These are phyloP conservation scores for Candida cerambycidarum DNA, from an alignment of 805 yeast genomes.

Conservation along the genomic window DNA sequence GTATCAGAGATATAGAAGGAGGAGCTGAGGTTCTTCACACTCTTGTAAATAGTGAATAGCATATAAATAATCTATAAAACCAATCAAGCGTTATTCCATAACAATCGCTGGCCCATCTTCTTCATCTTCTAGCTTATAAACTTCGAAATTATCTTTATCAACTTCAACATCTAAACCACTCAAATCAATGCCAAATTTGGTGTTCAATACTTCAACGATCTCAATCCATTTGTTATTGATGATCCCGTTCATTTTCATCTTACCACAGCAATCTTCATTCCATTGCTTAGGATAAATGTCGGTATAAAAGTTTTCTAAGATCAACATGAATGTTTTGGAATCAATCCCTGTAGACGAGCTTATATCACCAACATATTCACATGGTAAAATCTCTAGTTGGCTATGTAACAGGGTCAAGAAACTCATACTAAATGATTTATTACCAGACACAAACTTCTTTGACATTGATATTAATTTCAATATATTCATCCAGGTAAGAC, in stretches of 20 bases:
- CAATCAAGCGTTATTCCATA: not conserved
- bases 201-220: slow-evolving; percentile 9
- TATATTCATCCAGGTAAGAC: slow-evolving; percentile 62
- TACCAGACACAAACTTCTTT: slow-evolving; percentile 19
- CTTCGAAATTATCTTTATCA: slow-evolving; percentile 25
- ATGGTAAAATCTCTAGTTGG: slow-evolving; percentile 44
- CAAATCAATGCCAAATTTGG: slow-evolving; percentile 16
- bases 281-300: slow-evolving; percentile 15
- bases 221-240: slow-evolving; percentile 20
- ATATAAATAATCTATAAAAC: no score
- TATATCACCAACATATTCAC: slow-evolving; percentile 34
- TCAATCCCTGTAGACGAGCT: slow-evolving; percentile 21
- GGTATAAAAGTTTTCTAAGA: slow-evolving; percentile 21
- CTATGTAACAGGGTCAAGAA: slow-evolving; percentile 30
- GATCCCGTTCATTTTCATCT: slow-evolving; percentile 19
- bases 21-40: not conserved
- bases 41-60: not conserved
- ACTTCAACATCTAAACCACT: slow-evolving; percentile 7
- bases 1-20: slow-evolving; percentile 2
- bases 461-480: slow-evolving; percentile 41
- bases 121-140: slow-evolving; percentile 24
- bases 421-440: slow-evolving; percentile 24
- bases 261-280: slow-evolving; percentile 19
- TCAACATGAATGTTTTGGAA: slow-evolving; percentile 14
- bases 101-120: slow-evolving; percentile 30